These are phyloP conservation scores for Amoeboaphelidium protococcarum DNA, from an alignment of 371 early-diverging fungal species.

Conservation along the genomic window DNA sequence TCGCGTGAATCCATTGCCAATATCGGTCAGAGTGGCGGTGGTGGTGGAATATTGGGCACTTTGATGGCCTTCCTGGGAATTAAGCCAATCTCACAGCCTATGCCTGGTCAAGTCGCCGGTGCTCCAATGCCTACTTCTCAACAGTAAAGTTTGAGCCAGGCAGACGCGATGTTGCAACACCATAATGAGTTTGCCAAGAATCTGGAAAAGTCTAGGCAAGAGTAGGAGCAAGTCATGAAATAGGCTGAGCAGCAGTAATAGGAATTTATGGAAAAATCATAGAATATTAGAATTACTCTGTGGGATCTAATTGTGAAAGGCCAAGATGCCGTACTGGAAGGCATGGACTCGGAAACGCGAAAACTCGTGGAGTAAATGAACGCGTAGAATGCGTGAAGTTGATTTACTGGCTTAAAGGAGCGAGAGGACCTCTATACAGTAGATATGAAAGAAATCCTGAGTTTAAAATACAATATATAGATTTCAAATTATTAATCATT, in stretches of 20 bases:
- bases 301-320: background rate
- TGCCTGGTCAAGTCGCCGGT: no score
- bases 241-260: background rate
- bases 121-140: no score
- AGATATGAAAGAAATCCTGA: no score
- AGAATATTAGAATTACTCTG: background rate
- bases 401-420: no score
- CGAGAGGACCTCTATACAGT: no score
- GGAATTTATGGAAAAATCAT: background rate
- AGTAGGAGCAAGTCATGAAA: background rate
- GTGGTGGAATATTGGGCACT: no score
- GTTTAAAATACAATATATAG: no score
- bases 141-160: background rate
- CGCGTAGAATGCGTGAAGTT: no score
- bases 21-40: no score
- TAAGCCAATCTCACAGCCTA: no score
- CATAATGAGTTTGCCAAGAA: background rate
- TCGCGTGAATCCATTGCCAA: background rate
- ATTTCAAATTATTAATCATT: no score
- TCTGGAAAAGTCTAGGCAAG: background rate
- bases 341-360: background rate
- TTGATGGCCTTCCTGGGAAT: no score
- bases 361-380: background rate
- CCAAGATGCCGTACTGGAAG: background rate
- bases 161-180: background rate